Base-by-base conservation (phyloP, 1,139 yeast genomes). In the Taphrina pruni region DNA sequence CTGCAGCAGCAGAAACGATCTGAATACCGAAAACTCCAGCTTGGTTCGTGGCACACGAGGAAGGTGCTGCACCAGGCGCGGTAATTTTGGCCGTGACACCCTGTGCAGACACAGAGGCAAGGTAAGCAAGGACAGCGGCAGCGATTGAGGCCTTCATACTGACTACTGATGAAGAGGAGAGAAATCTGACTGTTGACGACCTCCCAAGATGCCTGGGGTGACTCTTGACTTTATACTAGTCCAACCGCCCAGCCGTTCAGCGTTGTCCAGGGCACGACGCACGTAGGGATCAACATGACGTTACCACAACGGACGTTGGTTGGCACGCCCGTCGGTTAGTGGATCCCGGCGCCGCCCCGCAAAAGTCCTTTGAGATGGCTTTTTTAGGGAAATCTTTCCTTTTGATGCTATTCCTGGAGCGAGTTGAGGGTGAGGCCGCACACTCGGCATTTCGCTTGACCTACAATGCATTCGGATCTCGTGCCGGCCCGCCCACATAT, bases 91-190 rank as follows among this genome's bases (percentile, higher is more conserved):
- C 50, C 21, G 70, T 43, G 57, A 68, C 58, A 38, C 57, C 58
- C 62, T 67, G 71, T 36, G 72, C 72, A 32, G 71, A 41, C 21
- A 54, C 72, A 38, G 61, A 38, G 51, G 71, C 67, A 43, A 69
- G 65, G 48, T 69, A 60, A 43, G 71, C 70, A 38, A 61, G 20
- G 39, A 67, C 14, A 36, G 69, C 65, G 26, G 62, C 74, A 75
- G 58, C 61, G 38, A 50, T 38, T 17, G 52, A n/a, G 43, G 56
- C 51, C 67, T 64, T 54, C 67, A 64, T 64, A 21, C 20, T 64
- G 45, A 9, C 11, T 9, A 7, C 20, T 20, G 36, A 21, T 32
- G 21, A 50, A 36, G 9, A 50, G n/a, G 48, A 45, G 20, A 45
- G 20, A 11, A 14, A 45, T 45, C 48, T 45, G 20, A 9, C 6